Conservation (phyloP, 2,329 filamentous ascomycete species). For the Beauveria sp. region DNA sequence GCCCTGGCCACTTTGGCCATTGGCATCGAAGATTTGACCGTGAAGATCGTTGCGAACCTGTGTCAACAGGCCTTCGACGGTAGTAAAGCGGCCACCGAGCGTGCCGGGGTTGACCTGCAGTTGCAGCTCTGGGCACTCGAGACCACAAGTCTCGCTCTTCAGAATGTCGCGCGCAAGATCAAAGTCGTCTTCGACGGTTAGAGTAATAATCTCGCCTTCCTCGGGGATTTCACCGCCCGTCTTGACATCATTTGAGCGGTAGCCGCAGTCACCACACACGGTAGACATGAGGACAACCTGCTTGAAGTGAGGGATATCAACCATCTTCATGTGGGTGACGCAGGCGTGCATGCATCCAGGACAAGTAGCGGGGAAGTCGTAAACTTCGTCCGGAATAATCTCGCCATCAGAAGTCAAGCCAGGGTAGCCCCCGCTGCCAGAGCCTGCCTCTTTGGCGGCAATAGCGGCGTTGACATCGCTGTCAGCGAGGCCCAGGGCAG, state of each 20-base stretch:
- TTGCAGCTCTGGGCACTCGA: constrained; percentile 80
- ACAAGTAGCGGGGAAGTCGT: constrained; percentile 85
- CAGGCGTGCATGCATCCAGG: constrained; percentile 83
- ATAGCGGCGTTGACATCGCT: constrained; percentile 48
- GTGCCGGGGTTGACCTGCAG: constrained; percentile 89
- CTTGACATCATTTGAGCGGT: constrained; percentile 95
- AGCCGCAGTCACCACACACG: constrained; percentile 83
- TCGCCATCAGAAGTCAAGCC: constrained; percentile 53
- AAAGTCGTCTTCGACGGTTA: constrained; percentile 58
- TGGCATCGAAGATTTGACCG: constrained; percentile 76
- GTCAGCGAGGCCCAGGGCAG: constrained; percentile 67
- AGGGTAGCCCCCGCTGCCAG: constrained; percentile 40
- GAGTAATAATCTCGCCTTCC: constrained; percentile 73
- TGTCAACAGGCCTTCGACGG: constrained; percentile 85
- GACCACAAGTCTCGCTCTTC: constrained; percentile 86
- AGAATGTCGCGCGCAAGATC: constrained; percentile 90
- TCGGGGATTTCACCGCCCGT: constrained; percentile 89
- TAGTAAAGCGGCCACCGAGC: constrained; percentile 92
- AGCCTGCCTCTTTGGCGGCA: constrained; percentile 1
- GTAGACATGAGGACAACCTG: constrained; percentile 95
- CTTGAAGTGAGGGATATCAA: constrained; percentile 96
- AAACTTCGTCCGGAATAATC: constrained; percentile 89
- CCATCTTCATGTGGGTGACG: constrained; percentile 96
- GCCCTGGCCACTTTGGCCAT: constrained; percentile 45
- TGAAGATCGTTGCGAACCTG: constrained; percentile 88